Conservation (phyloP, 2,329 filamentous ascomycete genomes). For the Nothophoma quercina region DNA sequence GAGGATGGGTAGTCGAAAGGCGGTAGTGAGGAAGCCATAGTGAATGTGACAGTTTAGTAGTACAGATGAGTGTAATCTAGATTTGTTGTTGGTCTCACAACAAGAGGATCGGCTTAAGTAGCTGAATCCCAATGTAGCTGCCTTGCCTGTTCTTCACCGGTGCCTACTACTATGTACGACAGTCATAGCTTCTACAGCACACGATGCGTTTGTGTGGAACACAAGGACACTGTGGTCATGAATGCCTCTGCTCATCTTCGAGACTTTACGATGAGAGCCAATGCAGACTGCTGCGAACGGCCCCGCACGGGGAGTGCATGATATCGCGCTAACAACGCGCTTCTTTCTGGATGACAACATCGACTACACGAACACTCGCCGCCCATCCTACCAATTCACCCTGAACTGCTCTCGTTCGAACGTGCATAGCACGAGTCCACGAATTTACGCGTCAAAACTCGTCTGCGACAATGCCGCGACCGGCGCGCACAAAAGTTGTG, state of each 20-base stretch:
- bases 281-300: constrained; percentile 1
- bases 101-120: not conserved
- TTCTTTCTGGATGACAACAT: constrained; percentile 19
- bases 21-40: constrained; percentile 8
- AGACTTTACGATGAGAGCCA: not conserved
- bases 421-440: constrained; percentile 3
- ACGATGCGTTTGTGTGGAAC: not conserved
- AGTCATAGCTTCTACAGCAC: not conserved
- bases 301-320: constrained; percentile 13
- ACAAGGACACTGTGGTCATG: not conserved
- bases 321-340: constrained; percentile 18
- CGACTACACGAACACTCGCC: constrained; percentile 13
- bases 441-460: constrained; percentile 1
- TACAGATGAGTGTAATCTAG: not conserved
- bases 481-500: constrained; percentile 48
- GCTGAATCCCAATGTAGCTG: constrained; percentile 6
- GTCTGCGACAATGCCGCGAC: constrained; percentile 44
- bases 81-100: not conserved
- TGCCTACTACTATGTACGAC: not conserved
- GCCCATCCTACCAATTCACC: constrained; percentile 1
- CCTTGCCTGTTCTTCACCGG: constrained; percentile 12
- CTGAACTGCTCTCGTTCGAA: constrained; percentile 14
- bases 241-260: not conserved
- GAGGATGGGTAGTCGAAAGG: constrained; percentile 32
- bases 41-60: not conserved